These are phyloP conservation scores for Panaeolus papilionaceus DNA, from an alignment of 768 basidiomycete genomes.

Conservation along the genomic window DNA sequence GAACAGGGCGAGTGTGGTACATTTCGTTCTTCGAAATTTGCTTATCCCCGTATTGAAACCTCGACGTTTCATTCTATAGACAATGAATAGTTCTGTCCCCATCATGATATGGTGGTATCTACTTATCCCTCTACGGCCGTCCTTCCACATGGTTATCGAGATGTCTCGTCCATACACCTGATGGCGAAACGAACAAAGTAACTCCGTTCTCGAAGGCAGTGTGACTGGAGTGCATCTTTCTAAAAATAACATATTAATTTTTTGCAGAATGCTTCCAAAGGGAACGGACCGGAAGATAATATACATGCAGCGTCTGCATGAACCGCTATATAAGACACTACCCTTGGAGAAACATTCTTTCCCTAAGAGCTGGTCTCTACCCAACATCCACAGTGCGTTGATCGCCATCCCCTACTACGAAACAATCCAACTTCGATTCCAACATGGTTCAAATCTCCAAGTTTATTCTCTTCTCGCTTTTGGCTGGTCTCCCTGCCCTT, in stretches of 20 bases:
- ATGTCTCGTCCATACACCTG: not conserved
- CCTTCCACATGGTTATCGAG: not conserved
- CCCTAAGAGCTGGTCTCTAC: slow-evolving; percentile 8
- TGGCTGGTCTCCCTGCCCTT: not conserved
- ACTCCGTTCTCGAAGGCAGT: not conserved
- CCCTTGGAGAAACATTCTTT: not conserved
- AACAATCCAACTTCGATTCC: not conserved
- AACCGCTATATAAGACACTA: not conserved
- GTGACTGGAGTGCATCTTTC: not conserved
- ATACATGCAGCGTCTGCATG: not conserved
- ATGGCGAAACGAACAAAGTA: not conserved
- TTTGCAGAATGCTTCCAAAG: not conserved
- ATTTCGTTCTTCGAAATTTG: too few relatives aligned
- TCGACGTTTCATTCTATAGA: too few relatives aligned
- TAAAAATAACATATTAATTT: not conserved
- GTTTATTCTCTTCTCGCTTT: not conserved
- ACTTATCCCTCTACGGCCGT: not conserved
- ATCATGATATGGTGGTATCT: too few relatives aligned
- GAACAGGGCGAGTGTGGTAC: too few relatives aligned
- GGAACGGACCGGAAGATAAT: not conserved
- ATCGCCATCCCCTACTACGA: not conserved
- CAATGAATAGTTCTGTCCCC: too few relatives aligned
- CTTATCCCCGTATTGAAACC: too few relatives aligned
- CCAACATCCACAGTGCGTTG: not conserved
- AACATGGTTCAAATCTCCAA: slow-evolving; percentile 7